Percentiles rank a stretch among this genome's conserved stretches.
These are phyloP conservation scores for Carpinus fangiana DNA, from an alignment of 306 rosid genomes.

Conservation along the genomic window DNA sequence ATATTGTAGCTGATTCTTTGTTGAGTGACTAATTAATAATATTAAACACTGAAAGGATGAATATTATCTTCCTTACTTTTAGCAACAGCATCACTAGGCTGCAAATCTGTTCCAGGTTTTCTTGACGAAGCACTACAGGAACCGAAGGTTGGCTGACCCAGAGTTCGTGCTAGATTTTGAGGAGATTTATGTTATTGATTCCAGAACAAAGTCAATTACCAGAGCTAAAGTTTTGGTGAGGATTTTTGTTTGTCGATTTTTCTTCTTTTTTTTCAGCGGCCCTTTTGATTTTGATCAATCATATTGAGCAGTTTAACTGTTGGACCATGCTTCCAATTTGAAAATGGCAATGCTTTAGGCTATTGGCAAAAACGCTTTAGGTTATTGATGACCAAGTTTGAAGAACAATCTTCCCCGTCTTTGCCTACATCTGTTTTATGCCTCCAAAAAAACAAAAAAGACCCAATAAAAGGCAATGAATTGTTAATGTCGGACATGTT, in stretches of 20 bases:
- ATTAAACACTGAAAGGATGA: background rate
- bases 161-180: conserved; percentile 93
- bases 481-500: background rate
- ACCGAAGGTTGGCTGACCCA: conserved; percentile 69
- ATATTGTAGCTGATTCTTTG: background rate
- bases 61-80: background rate
- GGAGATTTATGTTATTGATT: conserved; percentile 86
- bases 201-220: conserved; percentile 82
- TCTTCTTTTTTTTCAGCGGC: background rate
- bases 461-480: background rate
- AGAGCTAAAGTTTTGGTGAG: conserved; percentile 89
- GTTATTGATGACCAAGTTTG: background rate
- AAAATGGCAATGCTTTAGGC: background rate
- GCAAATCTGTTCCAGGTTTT: conserved; percentile 56
- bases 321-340: background rate
- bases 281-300: conserved; percentile 25
- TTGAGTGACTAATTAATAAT: background rate
- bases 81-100: conserved; percentile 10
- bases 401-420: background rate
- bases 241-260: conserved; percentile 1
- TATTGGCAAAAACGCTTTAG: background rate
- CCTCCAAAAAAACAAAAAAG: background rate
- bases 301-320: conserved; percentile 9
- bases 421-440: background rate
- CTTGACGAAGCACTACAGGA: conserved; percentile 89